Evolutionary conservation across 257 asterid genomes (phyloP).

Genomic region (Solanum chmielewskii): DNA sequence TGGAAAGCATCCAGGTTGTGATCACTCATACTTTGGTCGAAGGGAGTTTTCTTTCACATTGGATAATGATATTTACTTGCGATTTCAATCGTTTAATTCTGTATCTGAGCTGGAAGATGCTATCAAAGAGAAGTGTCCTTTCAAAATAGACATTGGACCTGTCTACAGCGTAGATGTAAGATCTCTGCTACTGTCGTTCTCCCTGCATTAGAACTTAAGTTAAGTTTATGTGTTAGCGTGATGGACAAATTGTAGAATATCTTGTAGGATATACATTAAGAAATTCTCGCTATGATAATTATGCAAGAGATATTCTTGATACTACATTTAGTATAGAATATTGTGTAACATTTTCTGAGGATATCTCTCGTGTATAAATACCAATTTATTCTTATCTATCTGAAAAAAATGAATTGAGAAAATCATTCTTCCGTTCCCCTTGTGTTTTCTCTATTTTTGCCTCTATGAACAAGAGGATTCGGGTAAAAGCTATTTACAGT

Average conservation of each 20-base stretch:
- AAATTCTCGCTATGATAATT: not conserved
- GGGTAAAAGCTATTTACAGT: not conserved
- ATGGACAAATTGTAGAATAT: not conserved
- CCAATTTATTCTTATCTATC: not conserved
- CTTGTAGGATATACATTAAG: not conserved
- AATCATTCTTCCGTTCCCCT: not conserved
- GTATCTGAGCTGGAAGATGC: constrained; percentile 50
- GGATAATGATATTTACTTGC: constrained; percentile 66
- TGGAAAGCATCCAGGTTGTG: constrained; percentile 98
- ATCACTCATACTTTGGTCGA: constrained; percentile 69
- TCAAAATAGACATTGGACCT: constrained; percentile 87
- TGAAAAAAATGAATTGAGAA: not conserved
- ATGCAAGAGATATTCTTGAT: not conserved
- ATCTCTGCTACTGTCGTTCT: not conserved
- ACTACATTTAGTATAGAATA: not conserved
- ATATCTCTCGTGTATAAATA: not conserved
- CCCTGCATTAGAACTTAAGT: not conserved
- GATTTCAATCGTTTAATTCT: constrained; percentile 68
- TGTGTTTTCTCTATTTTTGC: not conserved
- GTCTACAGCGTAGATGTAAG: constrained; percentile 90
- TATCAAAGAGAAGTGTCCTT: constrained; percentile 71
- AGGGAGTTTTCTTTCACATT: constrained; percentile 87
- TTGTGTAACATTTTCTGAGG: not conserved
- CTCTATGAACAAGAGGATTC: not conserved
- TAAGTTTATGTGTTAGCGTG: not conserved